These are phyloP conservation scores for Hymenoscyphus infarciens DNA, from an alignment of 2,329 filamentous ascomycete genomes.

Conservation along the genomic window DNA sequence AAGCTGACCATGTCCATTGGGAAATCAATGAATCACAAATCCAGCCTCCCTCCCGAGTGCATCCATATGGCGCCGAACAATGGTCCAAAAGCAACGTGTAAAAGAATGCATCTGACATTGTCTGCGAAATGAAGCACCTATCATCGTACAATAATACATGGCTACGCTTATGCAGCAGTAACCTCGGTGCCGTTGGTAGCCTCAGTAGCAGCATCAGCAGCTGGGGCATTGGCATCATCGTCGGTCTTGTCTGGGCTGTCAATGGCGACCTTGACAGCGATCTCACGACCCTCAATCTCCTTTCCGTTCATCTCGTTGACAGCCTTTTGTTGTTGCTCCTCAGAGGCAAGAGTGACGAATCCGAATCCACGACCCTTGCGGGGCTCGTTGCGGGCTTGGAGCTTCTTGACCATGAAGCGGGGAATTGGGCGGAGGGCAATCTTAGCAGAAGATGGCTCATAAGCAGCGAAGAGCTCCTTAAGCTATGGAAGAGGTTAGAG, in stretches of 20 bases:
- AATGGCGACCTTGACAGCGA: slow-evolving; percentile 99
- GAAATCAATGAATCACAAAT: slow-evolving; percentile 23
- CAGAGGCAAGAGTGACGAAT: slow-evolving; percentile 91
- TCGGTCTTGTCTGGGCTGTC: slow-evolving; percentile 96
- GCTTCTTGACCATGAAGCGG: slow-evolving; percentile 99
- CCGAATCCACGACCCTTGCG: slow-evolving; percentile 99
- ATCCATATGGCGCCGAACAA: slow-evolving; percentile 24
- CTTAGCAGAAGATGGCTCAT: slow-evolving; percentile 92
- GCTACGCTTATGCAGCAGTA: slow-evolving; percentile 36
- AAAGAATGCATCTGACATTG: slow-evolving; percentile 29
- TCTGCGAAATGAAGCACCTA: slow-evolving; percentile 25
- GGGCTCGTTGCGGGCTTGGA: slow-evolving; percentile 93
- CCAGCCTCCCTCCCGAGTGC: slow-evolving; percentile 21
- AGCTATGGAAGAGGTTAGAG: slow-evolving; percentile 55
- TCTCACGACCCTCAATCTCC: slow-evolving; percentile 97
- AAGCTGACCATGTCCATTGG: slow-evolving; percentile 24
- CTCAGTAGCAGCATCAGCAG: slow-evolving; percentile 35
- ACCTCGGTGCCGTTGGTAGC: slow-evolving; percentile 50
- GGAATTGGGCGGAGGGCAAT: slow-evolving; percentile 98
- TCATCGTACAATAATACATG: slow-evolving; percentile 33
- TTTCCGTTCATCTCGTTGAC: slow-evolving; percentile 99
- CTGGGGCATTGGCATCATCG: slow-evolving; percentile 70
- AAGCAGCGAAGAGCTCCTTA: slow-evolving; percentile 92
- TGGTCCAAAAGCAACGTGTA: slow-evolving; percentile 29
- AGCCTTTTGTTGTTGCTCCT: slow-evolving; percentile 96